Conservation (phyloP, 352 stramenopile genomes). For the Globisporangium parvum region DNA sequence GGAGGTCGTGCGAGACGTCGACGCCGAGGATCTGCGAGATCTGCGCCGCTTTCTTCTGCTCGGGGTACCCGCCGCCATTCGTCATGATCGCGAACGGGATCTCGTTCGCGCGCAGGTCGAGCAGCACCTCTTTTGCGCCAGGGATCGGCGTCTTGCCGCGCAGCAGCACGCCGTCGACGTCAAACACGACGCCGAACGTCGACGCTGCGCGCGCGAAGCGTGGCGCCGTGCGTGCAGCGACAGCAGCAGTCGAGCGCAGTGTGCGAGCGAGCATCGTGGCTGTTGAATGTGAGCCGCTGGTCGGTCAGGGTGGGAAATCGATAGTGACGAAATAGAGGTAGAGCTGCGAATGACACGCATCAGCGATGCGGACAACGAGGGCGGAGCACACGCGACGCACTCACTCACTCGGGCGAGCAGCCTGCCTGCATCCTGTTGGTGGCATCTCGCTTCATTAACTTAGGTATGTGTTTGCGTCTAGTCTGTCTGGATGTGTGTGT, state of each 20-base stretch:
- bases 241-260: neutral
- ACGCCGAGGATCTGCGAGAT: slow-evolving; percentile 62
- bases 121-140: slow-evolving; percentile 58
- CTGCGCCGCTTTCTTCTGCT: slow-evolving; percentile 69
- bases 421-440: too few species aligned
- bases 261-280: too few species aligned
- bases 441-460: too few species aligned
- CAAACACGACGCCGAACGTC: slow-evolving; percentile 79
- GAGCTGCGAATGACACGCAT: too few species aligned
- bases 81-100: slow-evolving; percentile 85
- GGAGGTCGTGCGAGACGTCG: slow-evolving; percentile 34
- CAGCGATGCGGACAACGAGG: too few species aligned
- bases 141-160: slow-evolving; percentile 69
- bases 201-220: slow-evolving; percentile 9
- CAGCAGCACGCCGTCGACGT: slow-evolving; percentile 78
- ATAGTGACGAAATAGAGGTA: too few species aligned
- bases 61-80: slow-evolving; percentile 75
- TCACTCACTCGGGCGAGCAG: too few species aligned
- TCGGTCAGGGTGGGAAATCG: too few species aligned
- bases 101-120: slow-evolving; percentile 47
- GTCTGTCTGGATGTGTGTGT: too few species aligned
- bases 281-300: too few species aligned
- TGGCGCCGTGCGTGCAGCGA: neutral
- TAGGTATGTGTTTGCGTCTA: too few species aligned
- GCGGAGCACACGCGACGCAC: too few species aligned